Conservation (phyloP, 148 eudicot species). For the Fagopyrum esculentum region DNA sequence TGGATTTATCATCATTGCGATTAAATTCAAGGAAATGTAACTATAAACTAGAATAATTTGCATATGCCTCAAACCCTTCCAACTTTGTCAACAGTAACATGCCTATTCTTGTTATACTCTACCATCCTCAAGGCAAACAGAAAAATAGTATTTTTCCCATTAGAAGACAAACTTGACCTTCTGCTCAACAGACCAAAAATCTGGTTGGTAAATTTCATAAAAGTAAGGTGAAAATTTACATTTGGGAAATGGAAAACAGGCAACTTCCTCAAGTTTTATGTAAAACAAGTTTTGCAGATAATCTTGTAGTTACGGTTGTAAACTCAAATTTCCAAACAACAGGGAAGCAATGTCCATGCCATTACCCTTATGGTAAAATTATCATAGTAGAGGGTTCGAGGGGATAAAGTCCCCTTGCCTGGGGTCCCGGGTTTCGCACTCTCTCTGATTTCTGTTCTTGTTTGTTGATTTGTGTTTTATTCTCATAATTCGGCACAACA, state of each 20-base stretch:
- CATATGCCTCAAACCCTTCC: not conserved
- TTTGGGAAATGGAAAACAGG: not conserved
- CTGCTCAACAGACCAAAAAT: not conserved
- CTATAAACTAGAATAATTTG: not conserved
- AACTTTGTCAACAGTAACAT: not conserved
- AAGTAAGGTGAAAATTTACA: not conserved
- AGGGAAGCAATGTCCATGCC: not conserved
- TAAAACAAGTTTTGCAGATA: not conserved
- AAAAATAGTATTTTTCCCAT: not conserved
- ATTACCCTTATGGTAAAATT: not conserved
- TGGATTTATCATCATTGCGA: not conserved
- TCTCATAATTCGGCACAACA: not conserved
- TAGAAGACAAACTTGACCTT: not conserved
- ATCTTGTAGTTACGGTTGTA: not conserved
- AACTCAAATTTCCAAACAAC: not conserved
- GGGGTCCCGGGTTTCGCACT: too few species aligned
- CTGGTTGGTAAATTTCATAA: not conserved
- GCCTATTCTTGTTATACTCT: not conserved
- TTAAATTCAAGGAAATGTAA: not conserved
- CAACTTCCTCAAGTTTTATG: not conserved
- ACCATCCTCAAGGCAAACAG: not conserved
- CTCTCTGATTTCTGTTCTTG: too few species aligned
- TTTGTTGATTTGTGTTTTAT: too few species aligned
- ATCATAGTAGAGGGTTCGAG: not conserved
- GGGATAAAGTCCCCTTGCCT: too few species aligned